These are phyloP conservation scores for Mycena galericulata DNA, from an alignment of 768 basidiomycete genomes.

Conservation along the genomic window DNA sequence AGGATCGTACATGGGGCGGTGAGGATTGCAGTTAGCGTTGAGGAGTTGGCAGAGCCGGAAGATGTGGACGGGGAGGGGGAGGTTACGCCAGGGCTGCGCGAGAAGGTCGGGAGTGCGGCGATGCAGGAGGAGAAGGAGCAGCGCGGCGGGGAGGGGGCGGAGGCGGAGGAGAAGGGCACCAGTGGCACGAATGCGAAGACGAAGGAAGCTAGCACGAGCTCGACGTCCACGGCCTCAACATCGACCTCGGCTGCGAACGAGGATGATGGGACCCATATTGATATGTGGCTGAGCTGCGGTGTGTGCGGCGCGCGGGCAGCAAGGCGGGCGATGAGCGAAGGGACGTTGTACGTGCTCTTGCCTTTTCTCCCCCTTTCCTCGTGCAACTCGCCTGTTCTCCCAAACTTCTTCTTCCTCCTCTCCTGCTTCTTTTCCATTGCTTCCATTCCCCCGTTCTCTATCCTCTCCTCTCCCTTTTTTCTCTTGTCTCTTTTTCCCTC, in stretches of 20 bases:
- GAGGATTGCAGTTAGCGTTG: slow-evolving; percentile 41
- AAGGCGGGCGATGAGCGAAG: slow-evolving; percentile 55
- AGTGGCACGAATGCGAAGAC: too few species aligned
- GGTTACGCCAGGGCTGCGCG: background rate
- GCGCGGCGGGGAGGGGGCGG: background rate
- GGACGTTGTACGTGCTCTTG: slow-evolving; percentile 58
- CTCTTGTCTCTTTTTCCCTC: slow-evolving; percentile 7
- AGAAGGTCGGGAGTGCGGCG: background rate
- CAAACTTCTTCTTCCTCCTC: too few species aligned
- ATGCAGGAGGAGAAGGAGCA: slow-evolving; percentile 22
- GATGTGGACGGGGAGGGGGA: background rate
- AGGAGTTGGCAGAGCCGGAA: slow-evolving; percentile 1
- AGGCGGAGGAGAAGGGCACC: background rate
- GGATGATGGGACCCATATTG: slow-evolving; percentile 37
- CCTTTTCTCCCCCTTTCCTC: background rate
- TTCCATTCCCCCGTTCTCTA: too few species aligned
- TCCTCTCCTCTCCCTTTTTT: too few species aligned
- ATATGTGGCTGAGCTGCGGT: slow-evolving; percentile 64
- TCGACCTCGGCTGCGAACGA: background rate
- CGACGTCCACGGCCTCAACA: background rate
- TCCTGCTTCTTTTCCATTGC: too few species aligned
- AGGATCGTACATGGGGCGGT: slow-evolving; percentile 51
- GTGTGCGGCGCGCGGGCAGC: slow-evolving; percentile 56
- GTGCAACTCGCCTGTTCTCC: too few species aligned
- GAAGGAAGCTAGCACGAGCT: background rate